These are phyloP conservation scores for Penicillium olsonii DNA, from an alignment of 2,329 filamentous ascomycete genomes.

Conservation along the genomic window DNA sequence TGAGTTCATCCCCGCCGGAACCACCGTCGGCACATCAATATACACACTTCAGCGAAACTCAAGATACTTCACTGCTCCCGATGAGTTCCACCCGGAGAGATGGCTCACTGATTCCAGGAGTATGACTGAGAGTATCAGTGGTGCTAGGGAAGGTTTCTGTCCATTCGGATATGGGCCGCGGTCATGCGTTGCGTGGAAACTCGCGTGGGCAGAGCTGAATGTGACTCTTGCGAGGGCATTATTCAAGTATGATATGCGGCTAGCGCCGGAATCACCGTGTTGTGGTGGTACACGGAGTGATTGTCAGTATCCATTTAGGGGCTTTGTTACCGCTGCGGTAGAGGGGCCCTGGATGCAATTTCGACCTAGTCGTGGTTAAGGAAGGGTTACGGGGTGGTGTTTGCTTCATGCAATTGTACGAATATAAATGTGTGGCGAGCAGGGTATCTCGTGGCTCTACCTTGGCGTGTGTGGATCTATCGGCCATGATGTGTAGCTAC, in stretches of 20 bases:
- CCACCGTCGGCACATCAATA: constrained; percentile 9
- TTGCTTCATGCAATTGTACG: no score
- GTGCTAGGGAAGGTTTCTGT: not conserved
- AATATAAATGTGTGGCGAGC: no score
- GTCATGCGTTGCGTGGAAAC: not conserved
- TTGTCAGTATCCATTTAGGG: not conserved
- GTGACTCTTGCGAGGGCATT: not conserved
- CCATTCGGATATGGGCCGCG: not conserved
- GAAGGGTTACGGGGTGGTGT: no score
- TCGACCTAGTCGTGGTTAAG: no score
- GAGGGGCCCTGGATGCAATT: not conserved
- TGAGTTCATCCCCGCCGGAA: constrained; percentile 13
- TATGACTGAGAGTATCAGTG: not conserved
- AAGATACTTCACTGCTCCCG: constrained; percentile 58
- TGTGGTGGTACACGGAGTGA: not conserved
- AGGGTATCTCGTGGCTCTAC: no score
- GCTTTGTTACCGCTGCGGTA: not conserved
- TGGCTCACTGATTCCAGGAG: constrained; percentile 54
- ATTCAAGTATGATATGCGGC: not conserved
- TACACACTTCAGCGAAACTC: constrained; percentile 26
- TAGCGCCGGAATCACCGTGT: not conserved
- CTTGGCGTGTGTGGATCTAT: no score
- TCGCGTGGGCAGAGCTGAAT: not conserved
- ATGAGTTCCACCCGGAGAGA: constrained; percentile 60
- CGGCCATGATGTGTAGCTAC: no score